Conservation (phyloP, 179 eudicot genomes). For the Beta corolliflora region DNA sequence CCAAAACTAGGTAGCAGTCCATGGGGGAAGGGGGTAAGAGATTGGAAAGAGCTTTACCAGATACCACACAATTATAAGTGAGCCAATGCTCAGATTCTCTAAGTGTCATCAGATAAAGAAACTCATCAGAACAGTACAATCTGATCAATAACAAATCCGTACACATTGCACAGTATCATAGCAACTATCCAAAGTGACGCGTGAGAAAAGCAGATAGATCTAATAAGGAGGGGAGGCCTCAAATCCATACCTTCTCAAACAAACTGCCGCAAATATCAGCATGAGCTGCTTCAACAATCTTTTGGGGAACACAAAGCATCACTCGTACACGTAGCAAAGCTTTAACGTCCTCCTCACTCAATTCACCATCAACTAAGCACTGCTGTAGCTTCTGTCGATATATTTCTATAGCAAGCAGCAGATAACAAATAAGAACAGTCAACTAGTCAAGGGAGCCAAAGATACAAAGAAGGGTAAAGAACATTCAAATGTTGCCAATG, state of each 20-base stretch:
- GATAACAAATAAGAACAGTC: neutral
- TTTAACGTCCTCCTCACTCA: conserved; percentile 74
- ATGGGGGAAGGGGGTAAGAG: neutral
- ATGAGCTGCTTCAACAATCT: conserved; percentile 85
- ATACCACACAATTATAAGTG: conserved; percentile 4
- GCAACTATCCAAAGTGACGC: neutral
- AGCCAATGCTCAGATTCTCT: neutral
- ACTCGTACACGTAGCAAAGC: conserved; percentile 72
- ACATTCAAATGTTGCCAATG: too few species aligned
- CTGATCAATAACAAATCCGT: neutral
- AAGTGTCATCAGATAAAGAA: neutral
- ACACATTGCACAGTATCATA: neutral
- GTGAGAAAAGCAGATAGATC: neutral
- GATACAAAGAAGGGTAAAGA: neutral
- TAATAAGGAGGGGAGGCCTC: conserved; percentile 11
- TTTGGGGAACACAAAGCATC: conserved; percentile 82
- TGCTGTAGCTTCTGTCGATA: conserved; percentile 90
- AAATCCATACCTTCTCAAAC: conserved; percentile 73
- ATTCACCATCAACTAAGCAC: conserved; percentile 72
- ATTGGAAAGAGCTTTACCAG: neutral
- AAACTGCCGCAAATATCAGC: conserved; percentile 79
- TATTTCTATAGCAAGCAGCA: conserved; percentile 50
- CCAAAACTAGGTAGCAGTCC: neutral
- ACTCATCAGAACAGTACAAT: conserved; percentile 11
- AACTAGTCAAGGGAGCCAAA: neutral